Base-by-base conservation (phyloP, 768 basidiomycete genomes). In the Mycena polygramma region DNA sequence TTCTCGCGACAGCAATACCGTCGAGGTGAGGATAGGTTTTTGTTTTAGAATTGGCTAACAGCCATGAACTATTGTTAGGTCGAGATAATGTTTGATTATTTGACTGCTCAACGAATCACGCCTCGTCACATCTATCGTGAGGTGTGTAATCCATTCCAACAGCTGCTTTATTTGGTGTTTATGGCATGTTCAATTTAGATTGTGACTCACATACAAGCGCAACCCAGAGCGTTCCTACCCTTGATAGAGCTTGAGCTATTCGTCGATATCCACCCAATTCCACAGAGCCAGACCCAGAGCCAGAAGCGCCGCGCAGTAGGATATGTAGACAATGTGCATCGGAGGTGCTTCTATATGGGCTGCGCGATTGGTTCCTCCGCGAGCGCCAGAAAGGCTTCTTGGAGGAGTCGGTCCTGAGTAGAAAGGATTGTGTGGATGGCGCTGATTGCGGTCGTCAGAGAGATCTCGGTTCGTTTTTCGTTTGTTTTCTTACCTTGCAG, bases 341-440 rank as follows among this genome's bases (percentile, higher is more conserved):
- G 0, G 93, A 94, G 77, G 86, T 94, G 2, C 82, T 95, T 20
- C 81, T 94, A 4, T 93, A 89, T 84, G 94, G 94, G 14, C 76
- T 95, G 52, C 89, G 86, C 69, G 92, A 91, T 46, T 95, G 94
- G 94, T 95, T 94, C 93, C 81, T 94, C 41, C 83, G 91, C 58
- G 93, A 95, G 79, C 87, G 94, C 36, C 86, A 84, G 80, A 92
- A 90, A 74, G 93, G 91, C 19, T 85, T 88, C 71, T 78, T 92
- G 61, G 90, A 90, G 49, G 85, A 85, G 54, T 77, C 76, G 52
- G 77, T 93, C n/a, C 77, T 85, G 73, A 85, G 79, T n/a, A 84
- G 92, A 46, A 88, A 87, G 39, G 91, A 95, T 75, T 95, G 94
- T 72, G 85, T 85, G 13, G 86, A 92, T 9, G 92, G 91, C n/a